phyloP scores from a whole-genome alignment of 2,329 filamentous ascomycete genomes.

The Talaromyces albobiverticillius region DNA sequence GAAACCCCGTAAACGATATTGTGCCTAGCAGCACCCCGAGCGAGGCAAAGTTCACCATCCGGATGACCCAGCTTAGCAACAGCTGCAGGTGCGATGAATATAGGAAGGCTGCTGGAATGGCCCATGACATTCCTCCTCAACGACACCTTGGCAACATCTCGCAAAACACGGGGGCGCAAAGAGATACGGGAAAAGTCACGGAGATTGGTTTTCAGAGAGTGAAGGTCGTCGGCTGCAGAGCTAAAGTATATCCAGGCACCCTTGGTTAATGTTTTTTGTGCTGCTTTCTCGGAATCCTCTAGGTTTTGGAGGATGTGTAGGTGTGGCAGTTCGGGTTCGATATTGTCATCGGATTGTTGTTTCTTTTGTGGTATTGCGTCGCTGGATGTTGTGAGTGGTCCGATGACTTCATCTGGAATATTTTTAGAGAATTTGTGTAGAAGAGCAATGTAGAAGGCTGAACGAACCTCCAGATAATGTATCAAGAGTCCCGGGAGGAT shows the following conservation, averaged over 20 bases:
- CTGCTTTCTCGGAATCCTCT: neutral
- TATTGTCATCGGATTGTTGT: neutral
- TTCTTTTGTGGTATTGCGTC: neutral
- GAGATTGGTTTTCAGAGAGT: neutral
- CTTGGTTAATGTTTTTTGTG: neutral
- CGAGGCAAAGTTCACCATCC: too few relatives aligned
- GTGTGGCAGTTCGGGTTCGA: neutral
- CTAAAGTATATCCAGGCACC: neutral
- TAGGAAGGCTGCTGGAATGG: neutral
- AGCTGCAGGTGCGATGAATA: neutral
- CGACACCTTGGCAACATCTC: conserved; percentile 28
- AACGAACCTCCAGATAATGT: neutral
- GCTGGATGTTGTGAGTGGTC: neutral
- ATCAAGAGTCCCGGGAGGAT: neutral
- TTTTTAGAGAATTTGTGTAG: too few relatives aligned
- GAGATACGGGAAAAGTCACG: neutral
- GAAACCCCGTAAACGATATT: neutral
- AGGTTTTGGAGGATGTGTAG: neutral
- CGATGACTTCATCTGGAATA: neutral
- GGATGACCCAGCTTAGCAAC: neutral
- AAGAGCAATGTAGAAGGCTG: neutral
- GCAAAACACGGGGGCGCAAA: conserved; percentile 47
- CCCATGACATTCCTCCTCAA: neutral
- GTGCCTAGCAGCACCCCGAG: too few relatives aligned
- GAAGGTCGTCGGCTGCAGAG: neutral